A percentile compares a stretch with the other conserved stretches of the same genome.
phyloP scores from a whole-genome alignment of 106 monocot genomes.

The Dendrobium officinale region DNA sequence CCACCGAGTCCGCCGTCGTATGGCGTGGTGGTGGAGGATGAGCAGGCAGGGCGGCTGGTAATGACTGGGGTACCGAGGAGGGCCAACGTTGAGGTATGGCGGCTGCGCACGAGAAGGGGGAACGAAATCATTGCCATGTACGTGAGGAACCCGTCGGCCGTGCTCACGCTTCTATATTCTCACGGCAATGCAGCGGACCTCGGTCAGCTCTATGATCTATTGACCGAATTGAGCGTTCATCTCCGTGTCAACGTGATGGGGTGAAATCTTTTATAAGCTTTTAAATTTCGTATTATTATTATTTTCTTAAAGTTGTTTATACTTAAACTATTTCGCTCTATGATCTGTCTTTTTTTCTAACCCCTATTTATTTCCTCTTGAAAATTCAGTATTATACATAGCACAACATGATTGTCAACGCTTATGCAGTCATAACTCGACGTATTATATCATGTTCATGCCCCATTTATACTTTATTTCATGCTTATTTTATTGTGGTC shows the following conservation, averaged over 20 bases:
- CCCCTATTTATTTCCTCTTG: not conserved
- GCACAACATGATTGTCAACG: too few relatives aligned
- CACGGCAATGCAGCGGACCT: slow-evolving; percentile 89
- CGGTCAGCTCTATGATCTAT: slow-evolving; percentile 60
- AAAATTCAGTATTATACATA: not conserved
- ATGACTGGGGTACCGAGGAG: slow-evolving; percentile 34
- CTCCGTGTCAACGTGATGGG: slow-evolving; percentile 69
- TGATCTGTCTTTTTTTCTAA: not conserved
- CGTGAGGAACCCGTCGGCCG: slow-evolving; percentile 38
- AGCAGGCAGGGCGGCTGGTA: slow-evolving; percentile 22
- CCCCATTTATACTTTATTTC: too few relatives aligned
- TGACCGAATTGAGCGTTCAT: slow-evolving; percentile 54
- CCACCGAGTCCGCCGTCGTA: slow-evolving; percentile 72
- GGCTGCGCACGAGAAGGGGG: slow-evolving; percentile 43
- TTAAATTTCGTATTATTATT: not conserved
- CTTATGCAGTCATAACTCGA: too few relatives aligned
- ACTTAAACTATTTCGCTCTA: not conserved
- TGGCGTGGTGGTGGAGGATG: slow-evolving; percentile 24
- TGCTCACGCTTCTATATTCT: slow-evolving; percentile 65
- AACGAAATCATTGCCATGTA: slow-evolving; percentile 57
- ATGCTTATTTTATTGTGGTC: too few relatives aligned
- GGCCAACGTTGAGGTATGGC: slow-evolving; percentile 47
- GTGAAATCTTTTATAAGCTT: slow-evolving; percentile 24
- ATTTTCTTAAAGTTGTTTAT: not conserved
- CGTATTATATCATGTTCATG: too few relatives aligned